Percentiles rank a stretch among this genome's conserved stretches.
Conservation (phyloP, 371 early-diverging fungal genomes). For the Mortierella sp. region DNA sequence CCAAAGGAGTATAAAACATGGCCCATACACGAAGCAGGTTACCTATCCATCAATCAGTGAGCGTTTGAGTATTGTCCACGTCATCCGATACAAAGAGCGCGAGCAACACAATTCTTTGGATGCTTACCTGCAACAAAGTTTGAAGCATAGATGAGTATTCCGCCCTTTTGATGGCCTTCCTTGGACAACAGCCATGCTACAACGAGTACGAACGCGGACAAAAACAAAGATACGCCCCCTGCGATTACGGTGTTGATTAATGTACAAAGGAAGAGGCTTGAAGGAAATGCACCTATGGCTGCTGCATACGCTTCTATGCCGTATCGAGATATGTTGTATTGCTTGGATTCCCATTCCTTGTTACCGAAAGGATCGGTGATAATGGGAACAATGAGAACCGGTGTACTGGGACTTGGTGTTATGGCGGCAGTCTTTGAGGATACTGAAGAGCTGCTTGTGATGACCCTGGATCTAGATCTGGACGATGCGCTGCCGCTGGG, state of each 20-base stretch:
- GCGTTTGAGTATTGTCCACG: too few species aligned
- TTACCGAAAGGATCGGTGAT: conserved; percentile 35
- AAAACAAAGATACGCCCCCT: conserved; percentile 43
- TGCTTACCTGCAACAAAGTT: conserved; percentile 45
- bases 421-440: neutral
- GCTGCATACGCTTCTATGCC: conserved; percentile 58
- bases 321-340: conserved; percentile 49
- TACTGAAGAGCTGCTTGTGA: neutral
- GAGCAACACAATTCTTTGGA: neutral
- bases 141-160: conserved; percentile 36
- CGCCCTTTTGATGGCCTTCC: conserved; percentile 39
- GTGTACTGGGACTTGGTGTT: conserved; percentile 14
- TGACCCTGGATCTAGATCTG: conserved; percentile 2
- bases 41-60: conserved; percentile 16
- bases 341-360: conserved; percentile 2
- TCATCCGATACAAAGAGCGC: too few species aligned
- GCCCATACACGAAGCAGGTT: conserved; percentile 48
- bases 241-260: conserved; percentile 38
- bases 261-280: conserved; percentile 56
- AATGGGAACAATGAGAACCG: conserved; percentile 1
- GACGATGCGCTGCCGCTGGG: conserved; percentile 8
- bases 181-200: conserved; percentile 33
- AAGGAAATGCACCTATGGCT: conserved; percentile 57
- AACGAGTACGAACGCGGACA: conserved; percentile 42
- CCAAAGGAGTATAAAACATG: conserved; percentile 42